Percentiles rank a stretch among this genome's conserved stretches.
These are phyloP conservation scores for Apiosordaria backusii DNA, from an alignment of 495 filamentous ascomycete genomes.

Conservation along the genomic window DNA sequence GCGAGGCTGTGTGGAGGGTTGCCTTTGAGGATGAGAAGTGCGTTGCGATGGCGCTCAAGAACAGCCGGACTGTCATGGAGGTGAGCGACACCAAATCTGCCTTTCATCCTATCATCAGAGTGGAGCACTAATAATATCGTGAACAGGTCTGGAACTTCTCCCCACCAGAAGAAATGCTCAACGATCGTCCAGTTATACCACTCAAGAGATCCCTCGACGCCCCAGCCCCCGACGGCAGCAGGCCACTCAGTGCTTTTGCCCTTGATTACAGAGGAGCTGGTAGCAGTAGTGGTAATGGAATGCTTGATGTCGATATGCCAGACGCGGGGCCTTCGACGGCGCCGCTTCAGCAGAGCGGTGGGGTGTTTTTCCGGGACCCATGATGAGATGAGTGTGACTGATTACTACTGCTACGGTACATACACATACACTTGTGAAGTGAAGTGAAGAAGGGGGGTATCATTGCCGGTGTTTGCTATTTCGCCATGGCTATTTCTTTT, in stretches of 20 bases:
- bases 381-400: constrained; percentile 23
- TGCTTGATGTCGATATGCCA: constrained; percentile 45
- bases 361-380: constrained; percentile 46
- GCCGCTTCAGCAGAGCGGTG: constrained; percentile 34
- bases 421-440: background rate
- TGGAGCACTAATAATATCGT: constrained; percentile 12
- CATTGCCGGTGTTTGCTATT: background rate
- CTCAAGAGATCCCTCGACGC: constrained; percentile 35
- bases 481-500: background rate
- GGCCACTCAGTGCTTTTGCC: constrained; percentile 38
- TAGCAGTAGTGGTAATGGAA: constrained; percentile 16
- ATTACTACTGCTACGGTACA: background rate
- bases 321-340: constrained; percentile 47
- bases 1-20: constrained; percentile 94
- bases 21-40: constrained; percentile 98
- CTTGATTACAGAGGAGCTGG: constrained; percentile 26
- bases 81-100: constrained; percentile 47
- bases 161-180: constrained; percentile 67
- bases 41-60: constrained; percentile 86
- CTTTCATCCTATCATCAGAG: constrained; percentile 11
- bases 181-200: constrained; percentile 39
- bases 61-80: constrained; percentile 91
- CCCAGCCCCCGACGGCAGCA: constrained; percentile 31
- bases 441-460: background rate
- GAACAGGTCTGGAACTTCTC: constrained; percentile 86